Percentiles rank a stretch among this genome's conserved stretches.
phyloP scores from a whole-genome alignment of 2,329 filamentous ascomycete genomes.

The Penicillium paneum region DNA sequence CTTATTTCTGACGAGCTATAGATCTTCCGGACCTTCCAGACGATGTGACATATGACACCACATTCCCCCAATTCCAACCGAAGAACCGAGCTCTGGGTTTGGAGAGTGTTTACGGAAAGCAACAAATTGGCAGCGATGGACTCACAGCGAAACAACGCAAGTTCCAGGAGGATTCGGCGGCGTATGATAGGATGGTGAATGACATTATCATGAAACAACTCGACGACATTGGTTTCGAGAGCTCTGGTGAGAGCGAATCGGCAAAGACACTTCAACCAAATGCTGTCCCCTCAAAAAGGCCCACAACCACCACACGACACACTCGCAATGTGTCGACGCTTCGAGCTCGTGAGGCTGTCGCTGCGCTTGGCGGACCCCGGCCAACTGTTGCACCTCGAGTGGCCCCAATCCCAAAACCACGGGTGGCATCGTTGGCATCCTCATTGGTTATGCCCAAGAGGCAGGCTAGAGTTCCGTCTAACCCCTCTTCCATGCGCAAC shows the following conservation, averaged over 20 bases:
- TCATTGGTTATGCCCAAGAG: conserved; percentile 37
- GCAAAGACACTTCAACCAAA: conserved; percentile 23
- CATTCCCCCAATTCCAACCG: conserved; percentile 53
- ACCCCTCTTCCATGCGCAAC: conserved; percentile 55
- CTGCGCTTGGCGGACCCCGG: conserved; percentile 35
- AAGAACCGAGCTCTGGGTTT: conserved; percentile 53
- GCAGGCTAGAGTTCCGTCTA: conserved; percentile 48
- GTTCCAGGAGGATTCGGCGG: conserved; percentile 61
- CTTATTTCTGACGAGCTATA: conserved; percentile 45
- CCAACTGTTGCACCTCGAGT: conserved; percentile 33
- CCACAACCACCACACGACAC: conserved; percentile 20
- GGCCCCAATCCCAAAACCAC: conserved; percentile 36
- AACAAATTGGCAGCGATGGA: conserved; percentile 53
- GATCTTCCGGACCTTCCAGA: conserved; percentile 47
- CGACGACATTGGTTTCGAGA: conserved; percentile 60
- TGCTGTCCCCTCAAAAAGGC: conserved; percentile 25
- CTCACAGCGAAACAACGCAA: conserved; percentile 66
- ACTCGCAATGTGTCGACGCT: conserved; percentile 38
- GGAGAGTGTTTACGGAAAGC: conserved; percentile 48
- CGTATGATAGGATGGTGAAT: conserved; percentile 63
- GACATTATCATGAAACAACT: conserved; percentile 66
- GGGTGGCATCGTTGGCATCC: conserved; percentile 30
- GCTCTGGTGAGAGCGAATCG: conserved; percentile 53
- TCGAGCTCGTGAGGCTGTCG: conserved; percentile 41
- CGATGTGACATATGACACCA: conserved; percentile 48